These are phyloP conservation scores for Hylodesmum podocarpum DNA, from an alignment of 306 rosid genomes.

Conservation along the genomic window DNA sequence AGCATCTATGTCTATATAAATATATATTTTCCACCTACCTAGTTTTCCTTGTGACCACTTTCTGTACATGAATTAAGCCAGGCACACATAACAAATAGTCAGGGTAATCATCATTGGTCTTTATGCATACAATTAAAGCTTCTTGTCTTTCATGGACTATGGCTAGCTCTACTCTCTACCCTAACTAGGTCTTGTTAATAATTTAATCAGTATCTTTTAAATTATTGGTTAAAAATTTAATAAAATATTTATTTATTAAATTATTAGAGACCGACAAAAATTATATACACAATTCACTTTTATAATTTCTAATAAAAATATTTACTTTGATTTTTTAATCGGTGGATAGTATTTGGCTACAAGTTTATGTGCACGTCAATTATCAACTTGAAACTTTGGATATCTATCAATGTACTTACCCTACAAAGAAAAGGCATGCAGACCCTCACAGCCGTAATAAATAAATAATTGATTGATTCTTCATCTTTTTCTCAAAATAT, in stretches of 20 bases:
- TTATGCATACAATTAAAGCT: constrained; percentile 5
- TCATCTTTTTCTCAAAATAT: background rate
- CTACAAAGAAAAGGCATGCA: constrained; percentile 16
- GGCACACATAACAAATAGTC: background rate
- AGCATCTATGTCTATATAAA: no score
- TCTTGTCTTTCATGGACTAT: background rate
- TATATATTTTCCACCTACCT: background rate
- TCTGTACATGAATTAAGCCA: background rate
- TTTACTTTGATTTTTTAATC: no score
- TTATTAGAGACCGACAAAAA: no score
- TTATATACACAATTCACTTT: no score
- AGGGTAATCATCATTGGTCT: background rate
- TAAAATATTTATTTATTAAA: no score
- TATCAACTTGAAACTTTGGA: constrained; percentile 2
- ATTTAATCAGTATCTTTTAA: no score
- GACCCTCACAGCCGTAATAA: background rate
- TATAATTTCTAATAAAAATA: no score
- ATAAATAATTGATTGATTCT: no score
- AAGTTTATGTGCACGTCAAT: background rate
- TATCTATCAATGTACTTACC: constrained; percentile 10
- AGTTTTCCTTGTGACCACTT: background rate
- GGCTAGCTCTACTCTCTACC: background rate
- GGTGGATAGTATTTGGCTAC: no score
- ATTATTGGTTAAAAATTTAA: no score
- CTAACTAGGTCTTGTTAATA: no score